Evolutionary conservation across 2,329 filamentous ascomycete species (phyloP), one percentile per base, ranked within the genome.

Genomic region (Sporothrix pseudoabietina): DNA sequence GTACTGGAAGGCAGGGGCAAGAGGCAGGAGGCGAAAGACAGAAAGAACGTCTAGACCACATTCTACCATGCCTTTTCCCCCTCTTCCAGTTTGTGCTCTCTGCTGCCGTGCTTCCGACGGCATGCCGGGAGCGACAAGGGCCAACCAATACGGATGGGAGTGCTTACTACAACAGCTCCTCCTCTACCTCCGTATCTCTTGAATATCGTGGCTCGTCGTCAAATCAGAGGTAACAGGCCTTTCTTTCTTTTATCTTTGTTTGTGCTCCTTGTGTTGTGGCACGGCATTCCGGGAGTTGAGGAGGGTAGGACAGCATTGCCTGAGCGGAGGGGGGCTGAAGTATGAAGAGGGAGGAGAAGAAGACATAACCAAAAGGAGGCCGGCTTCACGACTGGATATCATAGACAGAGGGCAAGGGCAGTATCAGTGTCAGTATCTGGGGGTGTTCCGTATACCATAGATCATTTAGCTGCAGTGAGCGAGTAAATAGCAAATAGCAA

Each of bases 21-120:
- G 26, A 63, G 19, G n/a, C 30, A 59, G 10, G 9, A 26, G 44
- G 41, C 44, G 19, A 49, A 49, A 55, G 52, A 55, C 26, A 4
- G 9, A 26, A 55, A 30, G 52, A 9, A 10, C 59, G n/a, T 65
- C 59, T 41, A 65, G 61, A 47, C 22, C 14, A 12, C 12, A 12
- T 55, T 26, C 22, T 8, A 4, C 22, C 22, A 47, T 66, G 12
- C 30, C 52, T 8, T 55, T 26, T 14, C 10, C 39, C 39, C 44
- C 61, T 44, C 19, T 14, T 26, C 39, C 39, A 30, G 39, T 39
- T 47, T 22, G 39, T 66, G 61, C 39, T 26, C 6, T 47, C 39
- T 66, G 39, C 61, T 44, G 39, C 61, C 61, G 61, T 66, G 61
- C 39, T 30, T 66, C 61, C 61, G 39, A 66, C 61, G 39, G 39